A percentile compares a stretch with the other conserved stretches of the same genome.
Conservation (phyloP, 768 basidiomycete genomes). For the Psilocybe cyanescens region DNA sequence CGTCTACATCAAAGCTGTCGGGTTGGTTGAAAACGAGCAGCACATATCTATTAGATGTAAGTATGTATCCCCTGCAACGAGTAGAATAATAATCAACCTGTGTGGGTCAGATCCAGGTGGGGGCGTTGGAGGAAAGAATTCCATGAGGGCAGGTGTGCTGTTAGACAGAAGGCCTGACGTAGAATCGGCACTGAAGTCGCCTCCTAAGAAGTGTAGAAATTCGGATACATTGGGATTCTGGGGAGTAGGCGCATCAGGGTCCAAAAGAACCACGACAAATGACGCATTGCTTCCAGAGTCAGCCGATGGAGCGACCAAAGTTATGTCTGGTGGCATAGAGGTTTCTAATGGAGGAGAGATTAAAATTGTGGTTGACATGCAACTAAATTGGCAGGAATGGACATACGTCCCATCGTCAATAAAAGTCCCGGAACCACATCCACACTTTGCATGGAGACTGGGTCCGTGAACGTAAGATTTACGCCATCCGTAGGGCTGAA, state of each 20-base stretch:
- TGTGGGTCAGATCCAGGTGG: constrained; percentile 47
- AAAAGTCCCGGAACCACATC: constrained; percentile 39
- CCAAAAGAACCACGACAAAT: constrained; percentile 43
- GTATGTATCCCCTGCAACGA: not conserved
- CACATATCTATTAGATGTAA: constrained; percentile 30
- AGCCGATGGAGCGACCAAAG: constrained; percentile 26
- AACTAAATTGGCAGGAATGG: not conserved
- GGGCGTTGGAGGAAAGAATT: constrained; percentile 42
- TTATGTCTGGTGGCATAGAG: constrained; percentile 34
- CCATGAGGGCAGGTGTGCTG: constrained; percentile 40
- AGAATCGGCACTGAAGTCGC: constrained; percentile 35
- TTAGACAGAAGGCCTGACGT: constrained; percentile 37
- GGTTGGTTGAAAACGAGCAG: constrained; percentile 38
- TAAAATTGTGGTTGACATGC: not conserved
- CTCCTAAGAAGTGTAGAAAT: constrained; percentile 45
- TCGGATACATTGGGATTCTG: constrained; percentile 38
- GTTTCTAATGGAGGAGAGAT: constrained; percentile 30
- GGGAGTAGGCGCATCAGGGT: constrained; percentile 47
- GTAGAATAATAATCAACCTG: constrained; percentile 32
- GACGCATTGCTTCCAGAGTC: constrained; percentile 24
- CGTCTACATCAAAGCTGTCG: constrained; percentile 32
- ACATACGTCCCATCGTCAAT: constrained; percentile 40
- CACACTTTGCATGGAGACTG: constrained; percentile 27
- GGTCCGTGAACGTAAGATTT: constrained; percentile 41
- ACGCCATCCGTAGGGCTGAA: constrained; percentile 41